phyloP scores from a whole-genome alignment of 371 early-diverging fungal genomes.

The Rhizoclosmatium hyalinum region DNA sequence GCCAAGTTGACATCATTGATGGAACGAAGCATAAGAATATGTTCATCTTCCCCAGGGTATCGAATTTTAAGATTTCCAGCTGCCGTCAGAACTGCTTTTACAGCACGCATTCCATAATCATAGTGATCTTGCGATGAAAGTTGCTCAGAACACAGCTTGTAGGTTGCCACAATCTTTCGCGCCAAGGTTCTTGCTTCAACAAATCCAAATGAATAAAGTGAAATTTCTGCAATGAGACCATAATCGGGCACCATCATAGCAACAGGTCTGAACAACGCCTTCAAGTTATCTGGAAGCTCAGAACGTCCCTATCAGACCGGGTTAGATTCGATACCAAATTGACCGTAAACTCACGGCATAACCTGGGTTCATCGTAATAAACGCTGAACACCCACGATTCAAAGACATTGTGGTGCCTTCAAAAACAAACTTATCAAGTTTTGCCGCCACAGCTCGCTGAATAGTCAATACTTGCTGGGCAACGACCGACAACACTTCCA shows the following conservation, averaged over 20 bases:
- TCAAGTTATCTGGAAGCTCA: slow-evolving; percentile 67
- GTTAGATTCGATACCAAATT: slow-evolving; percentile 18
- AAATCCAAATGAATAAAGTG: slow-evolving; percentile 65
- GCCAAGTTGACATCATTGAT: slow-evolving; percentile 64
- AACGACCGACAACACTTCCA: slow-evolving; percentile 63
- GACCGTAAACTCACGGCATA: slow-evolving; percentile 48
- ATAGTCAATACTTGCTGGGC: slow-evolving; percentile 66
- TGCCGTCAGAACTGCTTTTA: slow-evolving; percentile 63
- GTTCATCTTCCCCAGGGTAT: slow-evolving; percentile 63
- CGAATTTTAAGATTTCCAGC: slow-evolving; percentile 64
- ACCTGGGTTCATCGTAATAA: slow-evolving; percentile 73
- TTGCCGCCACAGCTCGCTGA: slow-evolving; percentile 59
- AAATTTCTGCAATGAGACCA: slow-evolving; percentile 64
- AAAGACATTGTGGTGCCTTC: slow-evolving; percentile 62
- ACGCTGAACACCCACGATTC: slow-evolving; percentile 59
- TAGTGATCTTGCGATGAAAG: slow-evolving; percentile 64
- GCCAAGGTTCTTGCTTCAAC: slow-evolving; percentile 60
- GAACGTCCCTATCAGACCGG: slow-evolving; percentile 46
- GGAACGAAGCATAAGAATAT: slow-evolving; percentile 63
- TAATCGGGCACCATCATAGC: slow-evolving; percentile 70
- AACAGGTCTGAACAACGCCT: slow-evolving; percentile 64
- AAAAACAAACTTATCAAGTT: slow-evolving; percentile 62
- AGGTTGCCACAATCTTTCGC: slow-evolving; percentile 62
- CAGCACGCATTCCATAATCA: slow-evolving; percentile 71
- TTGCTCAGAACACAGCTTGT: slow-evolving; percentile 65